Conservation (phyloP, 1,139 yeast genomes). For the Spathaspora sp. region DNA sequence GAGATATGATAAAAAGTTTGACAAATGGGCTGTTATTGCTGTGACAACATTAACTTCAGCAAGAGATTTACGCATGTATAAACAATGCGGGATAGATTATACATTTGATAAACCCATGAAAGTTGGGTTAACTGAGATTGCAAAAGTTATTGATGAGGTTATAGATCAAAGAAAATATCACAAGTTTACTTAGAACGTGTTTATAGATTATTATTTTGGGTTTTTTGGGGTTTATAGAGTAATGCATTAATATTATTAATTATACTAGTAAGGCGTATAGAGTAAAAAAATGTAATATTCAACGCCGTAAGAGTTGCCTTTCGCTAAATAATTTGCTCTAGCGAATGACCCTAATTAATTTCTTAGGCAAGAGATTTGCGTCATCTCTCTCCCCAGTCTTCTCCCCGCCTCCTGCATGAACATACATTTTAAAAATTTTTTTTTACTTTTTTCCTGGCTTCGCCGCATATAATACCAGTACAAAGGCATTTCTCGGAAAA, state of each 20-base stretch:
- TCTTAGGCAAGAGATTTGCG: no score
- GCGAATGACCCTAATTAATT: no score
- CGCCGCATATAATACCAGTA: no score
- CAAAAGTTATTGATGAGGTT: conserved; percentile 11
- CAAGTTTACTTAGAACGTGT: neutral
- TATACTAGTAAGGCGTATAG: neutral
- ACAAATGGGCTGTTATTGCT: conserved; percentile 37
- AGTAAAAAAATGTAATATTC: neutral
- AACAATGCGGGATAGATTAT: conserved; percentile 38
- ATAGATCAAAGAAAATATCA: conserved; percentile 9
- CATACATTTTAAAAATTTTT: no score
- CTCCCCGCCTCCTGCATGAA: no score
- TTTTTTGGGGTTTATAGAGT: neutral
- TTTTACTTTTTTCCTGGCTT: no score
- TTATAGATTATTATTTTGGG: neutral
- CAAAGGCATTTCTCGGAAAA: no score
- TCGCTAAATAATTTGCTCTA: no score
- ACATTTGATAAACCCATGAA: conserved; percentile 45
- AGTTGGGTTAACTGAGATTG: conserved; percentile 15
- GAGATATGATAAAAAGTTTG: conserved; percentile 18
- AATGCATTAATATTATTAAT: neutral
- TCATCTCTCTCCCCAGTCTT: no score
- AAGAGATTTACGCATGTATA: conserved; percentile 30
- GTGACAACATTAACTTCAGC: conserved; percentile 38
- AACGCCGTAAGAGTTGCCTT: no score